phyloP scores from a whole-genome alignment of 1,284 basidiomycete genomes.

The Wolfiporia cocos region DNA sequence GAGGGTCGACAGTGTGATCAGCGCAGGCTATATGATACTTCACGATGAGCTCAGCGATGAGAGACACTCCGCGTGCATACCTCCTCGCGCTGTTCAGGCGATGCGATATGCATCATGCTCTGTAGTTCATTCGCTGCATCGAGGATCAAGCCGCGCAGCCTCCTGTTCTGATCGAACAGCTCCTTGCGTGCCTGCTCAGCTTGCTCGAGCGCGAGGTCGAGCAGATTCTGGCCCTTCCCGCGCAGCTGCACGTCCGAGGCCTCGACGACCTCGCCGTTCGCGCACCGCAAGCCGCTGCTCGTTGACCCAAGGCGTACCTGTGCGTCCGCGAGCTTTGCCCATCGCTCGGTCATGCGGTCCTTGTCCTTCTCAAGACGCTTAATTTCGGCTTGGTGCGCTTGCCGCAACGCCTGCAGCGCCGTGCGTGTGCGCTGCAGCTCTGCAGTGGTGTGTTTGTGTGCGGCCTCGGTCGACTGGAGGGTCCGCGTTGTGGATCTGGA shows the following conservation, averaged over 20 bases:
- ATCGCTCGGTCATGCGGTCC: slow-evolving; percentile 73
- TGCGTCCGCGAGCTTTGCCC: slow-evolving; percentile 63
- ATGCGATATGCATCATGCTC: slow-evolving; percentile 41
- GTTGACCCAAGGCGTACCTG: slow-evolving; percentile 47
- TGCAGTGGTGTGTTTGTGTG: slow-evolving; percentile 59
- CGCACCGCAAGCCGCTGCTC: slow-evolving; percentile 46
- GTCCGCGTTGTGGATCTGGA: slow-evolving; percentile 46
- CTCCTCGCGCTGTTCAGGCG: slow-evolving; percentile 36
- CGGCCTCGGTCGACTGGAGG: slow-evolving; percentile 51
- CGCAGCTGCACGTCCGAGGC: slow-evolving; percentile 36
- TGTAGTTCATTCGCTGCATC: slow-evolving; percentile 67
- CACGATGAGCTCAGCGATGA: neutral
- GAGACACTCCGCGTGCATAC: slow-evolving; percentile 29
- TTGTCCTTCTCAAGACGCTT: slow-evolving; percentile 81
- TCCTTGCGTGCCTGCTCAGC: slow-evolving; percentile 64
- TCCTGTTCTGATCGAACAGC: slow-evolving; percentile 66
- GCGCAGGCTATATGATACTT: slow-evolving; percentile 33
- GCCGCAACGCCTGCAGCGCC: slow-evolving; percentile 56
- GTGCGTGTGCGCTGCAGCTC: slow-evolving; percentile 67
- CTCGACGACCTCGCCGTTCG: slow-evolving; percentile 46
- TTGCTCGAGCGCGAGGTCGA: slow-evolving; percentile 71
- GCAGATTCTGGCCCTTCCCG: slow-evolving; percentile 46
- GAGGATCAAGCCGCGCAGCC: slow-evolving; percentile 64
- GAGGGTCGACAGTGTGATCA: slow-evolving; percentile 42
- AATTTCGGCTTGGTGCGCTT: slow-evolving; percentile 64